Conservation (phyloP, 2,329 filamentous ascomycete species). For the Stachybotrys echinatus region DNA sequence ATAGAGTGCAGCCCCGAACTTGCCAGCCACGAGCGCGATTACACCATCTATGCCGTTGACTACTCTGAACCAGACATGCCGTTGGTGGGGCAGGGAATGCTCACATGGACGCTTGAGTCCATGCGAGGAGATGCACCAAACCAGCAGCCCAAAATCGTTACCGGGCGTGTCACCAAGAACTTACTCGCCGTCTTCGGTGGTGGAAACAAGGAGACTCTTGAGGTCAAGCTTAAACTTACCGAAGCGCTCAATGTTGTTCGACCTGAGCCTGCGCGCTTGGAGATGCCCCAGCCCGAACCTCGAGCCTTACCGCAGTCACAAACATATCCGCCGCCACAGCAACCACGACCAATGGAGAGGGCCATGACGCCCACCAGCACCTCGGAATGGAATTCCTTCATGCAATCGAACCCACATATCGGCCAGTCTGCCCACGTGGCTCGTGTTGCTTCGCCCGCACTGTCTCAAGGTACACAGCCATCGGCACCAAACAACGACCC, state of each 20-base stretch:
- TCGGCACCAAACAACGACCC: neutral
- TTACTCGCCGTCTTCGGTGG: slow-evolving; percentile 77
- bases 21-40: slow-evolving; percentile 64
- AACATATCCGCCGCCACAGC: slow-evolving; percentile 1
- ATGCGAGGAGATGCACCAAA: slow-evolving; percentile 32
- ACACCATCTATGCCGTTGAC: slow-evolving; percentile 95
- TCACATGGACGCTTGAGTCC: slow-evolving; percentile 70
- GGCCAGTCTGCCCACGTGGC: slow-evolving; percentile 28
- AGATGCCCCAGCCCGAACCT: slow-evolving; percentile 14
- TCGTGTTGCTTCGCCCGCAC: slow-evolving; percentile 29
- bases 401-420: slow-evolving; percentile 63
- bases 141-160: slow-evolving; percentile 68
- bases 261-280: slow-evolving; percentile 15
- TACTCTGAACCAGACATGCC: slow-evolving; percentile 94
- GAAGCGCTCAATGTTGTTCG: slow-evolving; percentile 59
- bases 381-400: slow-evolving; percentile 72
- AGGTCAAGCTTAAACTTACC: slow-evolving; percentile 85
- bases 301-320: slow-evolving; percentile 8
- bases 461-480: slow-evolving; percentile 21
- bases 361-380: slow-evolving; percentile 53
- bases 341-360: slow-evolving; percentile 21
- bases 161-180: slow-evolving; percentile 85
- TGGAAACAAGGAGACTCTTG: slow-evolving; percentile 79
- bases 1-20: slow-evolving; percentile 78
- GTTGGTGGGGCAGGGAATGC: slow-evolving; percentile 89